Evolutionary conservation across 768 basidiomycete species (phyloP).

Genomic region (Pleurotus eryngii): DNA sequence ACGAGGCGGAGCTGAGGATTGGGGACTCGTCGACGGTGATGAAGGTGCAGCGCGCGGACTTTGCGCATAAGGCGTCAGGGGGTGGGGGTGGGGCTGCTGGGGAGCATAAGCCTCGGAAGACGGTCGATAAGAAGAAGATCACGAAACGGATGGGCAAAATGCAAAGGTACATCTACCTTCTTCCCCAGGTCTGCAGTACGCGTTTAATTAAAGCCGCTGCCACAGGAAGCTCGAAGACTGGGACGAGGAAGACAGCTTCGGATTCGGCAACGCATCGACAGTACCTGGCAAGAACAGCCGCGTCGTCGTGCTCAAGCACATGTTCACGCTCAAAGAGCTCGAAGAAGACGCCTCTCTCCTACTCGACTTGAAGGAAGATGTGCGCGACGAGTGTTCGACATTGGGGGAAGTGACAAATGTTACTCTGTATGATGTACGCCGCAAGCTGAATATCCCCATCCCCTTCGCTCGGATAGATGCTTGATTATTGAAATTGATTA

Average conservation of each 20-base stretch:
- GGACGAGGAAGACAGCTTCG: constrained; percentile 93
- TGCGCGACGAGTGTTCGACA: constrained; percentile 86
- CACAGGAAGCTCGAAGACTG: constrained; percentile 87
- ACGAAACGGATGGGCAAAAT: constrained; percentile 78
- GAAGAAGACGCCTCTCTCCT: constrained; percentile 82
- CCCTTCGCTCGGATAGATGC: neutral
- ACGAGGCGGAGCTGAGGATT: constrained; percentile 87
- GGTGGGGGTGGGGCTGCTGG: constrained; percentile 33
- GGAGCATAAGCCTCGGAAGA: constrained; percentile 50
- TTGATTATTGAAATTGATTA: neutral
- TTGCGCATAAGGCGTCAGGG: constrained; percentile 60
- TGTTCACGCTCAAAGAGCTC: constrained; percentile 87
- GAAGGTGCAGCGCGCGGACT: constrained; percentile 74
- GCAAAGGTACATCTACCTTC: constrained; percentile 60
- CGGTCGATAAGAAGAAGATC: constrained; percentile 74
- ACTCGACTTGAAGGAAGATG: constrained; percentile 94
- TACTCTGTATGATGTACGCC: constrained; percentile 87
- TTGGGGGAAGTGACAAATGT: constrained; percentile 96
- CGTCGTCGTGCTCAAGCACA: constrained; percentile 91
- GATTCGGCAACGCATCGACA: constrained; percentile 51
- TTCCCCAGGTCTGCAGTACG: neutral
- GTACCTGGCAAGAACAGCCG: constrained; percentile 56
- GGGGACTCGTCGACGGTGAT: constrained; percentile 75
- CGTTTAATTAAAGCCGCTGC: neutral
- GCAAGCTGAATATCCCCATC: neutral